phyloP scores from a whole-genome alignment of 2,329 filamentous ascomycete genomes.

The Xylariaceae sp. region DNA sequence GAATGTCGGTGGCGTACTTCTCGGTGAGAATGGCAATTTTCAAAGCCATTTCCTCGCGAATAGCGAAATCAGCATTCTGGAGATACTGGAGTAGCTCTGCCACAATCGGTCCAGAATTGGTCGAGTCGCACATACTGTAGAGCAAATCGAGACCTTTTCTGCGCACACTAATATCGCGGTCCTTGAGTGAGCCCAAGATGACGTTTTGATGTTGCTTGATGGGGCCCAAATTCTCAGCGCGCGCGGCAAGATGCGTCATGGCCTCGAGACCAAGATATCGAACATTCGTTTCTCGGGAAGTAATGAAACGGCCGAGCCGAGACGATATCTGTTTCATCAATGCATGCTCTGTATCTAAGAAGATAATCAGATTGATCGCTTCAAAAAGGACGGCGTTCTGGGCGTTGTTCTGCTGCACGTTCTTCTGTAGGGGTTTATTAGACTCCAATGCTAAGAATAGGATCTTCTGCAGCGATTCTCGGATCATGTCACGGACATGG shows the following conservation, averaged over 20 bases:
- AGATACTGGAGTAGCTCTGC: constrained; percentile 90
- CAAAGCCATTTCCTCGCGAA: constrained; percentile 97
- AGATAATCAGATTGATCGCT: constrained; percentile 97
- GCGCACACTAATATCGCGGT: constrained; percentile 94
- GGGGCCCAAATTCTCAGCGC: constrained; percentile 88
- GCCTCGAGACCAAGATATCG: constrained; percentile 93
- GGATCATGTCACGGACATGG: constrained; percentile 84
- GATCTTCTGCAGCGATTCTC: constrained; percentile 85
- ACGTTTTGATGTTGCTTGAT: constrained; percentile 98
- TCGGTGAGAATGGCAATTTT: constrained; percentile 98
- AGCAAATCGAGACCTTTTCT: constrained; percentile 91
- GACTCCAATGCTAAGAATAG: constrained; percentile 86
- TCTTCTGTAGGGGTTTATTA: constrained; percentile 59
- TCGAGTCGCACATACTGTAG: constrained; percentile 98
- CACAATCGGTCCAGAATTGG: constrained; percentile 91
- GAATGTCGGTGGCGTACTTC: constrained; percentile 95
- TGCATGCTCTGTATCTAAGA: constrained; percentile 88
- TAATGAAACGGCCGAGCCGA: constrained; percentile 88
- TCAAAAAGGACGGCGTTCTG: constrained; percentile 98
- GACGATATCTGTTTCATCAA: constrained; percentile 95
- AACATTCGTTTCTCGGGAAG: constrained; percentile 94
- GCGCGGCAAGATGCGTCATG: constrained; percentile 94
- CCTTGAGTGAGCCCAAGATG: constrained; percentile 88
- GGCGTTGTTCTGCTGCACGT: constrained; percentile 98
- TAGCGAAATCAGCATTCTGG: constrained; percentile 94